Base-by-base conservation (phyloP, 2,329 filamentous ascomycete species). In the Pseudogymnoascus verrucosus region DNA sequence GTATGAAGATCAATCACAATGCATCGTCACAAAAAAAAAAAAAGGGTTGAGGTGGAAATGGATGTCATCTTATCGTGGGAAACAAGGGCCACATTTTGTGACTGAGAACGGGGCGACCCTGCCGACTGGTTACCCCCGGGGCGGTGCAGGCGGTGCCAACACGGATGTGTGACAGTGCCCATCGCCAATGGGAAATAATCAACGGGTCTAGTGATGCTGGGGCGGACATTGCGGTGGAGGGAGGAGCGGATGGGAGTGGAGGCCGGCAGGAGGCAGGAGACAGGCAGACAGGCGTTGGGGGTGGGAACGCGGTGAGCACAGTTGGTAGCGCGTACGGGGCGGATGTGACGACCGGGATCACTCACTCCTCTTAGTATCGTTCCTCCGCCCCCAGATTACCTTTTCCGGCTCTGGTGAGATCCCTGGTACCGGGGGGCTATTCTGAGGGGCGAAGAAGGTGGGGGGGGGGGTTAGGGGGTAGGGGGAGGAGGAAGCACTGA, bases 311-410 rank as follows among this genome's bases (percentile, higher is more conserved):
- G 47, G 47, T 57, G 47, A 57, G 47, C 47, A 34, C 26, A 57
- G 26, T 19, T 57, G 47, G 47, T 57, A 57, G 47, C n/a, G 47
- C 47, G 47, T 57, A 11, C 47, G 26, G 26, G 10, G 47, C 26
- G 47, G 47, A 57, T 57, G 47, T 57, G 47, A 57, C 47, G 47
- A 34, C 47, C 47, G 47, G 47, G 47, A 57, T 57, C n/a, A 57
- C 8, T 6, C 47, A 57, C 47, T 57, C 26, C 47, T 57, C 26
- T 57, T 57, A 57, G 47, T 57, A 57, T 57, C 47, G 26, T 57
- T 57, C 47, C 47, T 57, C 47, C 47, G 47, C 47, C 47, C 47
- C 47, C 47, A 54, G 47, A 54, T 54, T 54, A 54, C 47, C 47
- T 54, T 54, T 31, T 54, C 47, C 47, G 47, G 47, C 47, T 54